A percentile compares a stretch with the other conserved stretches of the same genome.
phyloP scores from a whole-genome alignment of 1,284 basidiomycete genomes.

The Ceratobasidium sp. region DNA sequence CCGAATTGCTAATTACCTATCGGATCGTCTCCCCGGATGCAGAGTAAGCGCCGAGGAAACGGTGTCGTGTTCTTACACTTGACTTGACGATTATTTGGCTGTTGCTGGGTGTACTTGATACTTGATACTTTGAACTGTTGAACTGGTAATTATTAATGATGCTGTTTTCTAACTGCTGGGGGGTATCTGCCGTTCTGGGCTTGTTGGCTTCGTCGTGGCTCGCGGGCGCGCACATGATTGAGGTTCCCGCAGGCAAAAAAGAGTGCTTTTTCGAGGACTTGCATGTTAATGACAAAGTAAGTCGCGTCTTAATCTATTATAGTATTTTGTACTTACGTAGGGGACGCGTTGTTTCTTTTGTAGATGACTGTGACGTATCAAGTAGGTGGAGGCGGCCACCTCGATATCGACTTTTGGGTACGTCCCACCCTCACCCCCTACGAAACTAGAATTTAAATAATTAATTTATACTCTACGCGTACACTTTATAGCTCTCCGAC shows the following conservation, averaged over 20 bases:
- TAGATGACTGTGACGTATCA: conserved; percentile 99
- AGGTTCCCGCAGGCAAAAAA: conserved; percentile 80
- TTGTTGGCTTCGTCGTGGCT: conserved; percentile 38
- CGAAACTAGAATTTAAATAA: conserved; percentile 7
- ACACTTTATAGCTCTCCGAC: conserved; percentile 74
- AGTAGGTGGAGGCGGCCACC: conserved; percentile 94
- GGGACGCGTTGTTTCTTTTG: conserved; percentile 2
- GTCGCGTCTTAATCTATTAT: conserved; percentile 42
- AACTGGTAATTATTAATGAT: conserved; percentile 19
- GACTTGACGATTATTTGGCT: neutral
- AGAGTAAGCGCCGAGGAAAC: conserved; percentile 40
- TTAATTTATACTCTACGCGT: conserved; percentile 4
- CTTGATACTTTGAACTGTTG: no score
- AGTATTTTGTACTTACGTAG: neutral
- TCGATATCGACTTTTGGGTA: conserved; percentile 98
- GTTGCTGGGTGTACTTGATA: neutral
- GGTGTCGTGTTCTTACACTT: conserved; percentile 11
- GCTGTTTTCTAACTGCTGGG: conserved; percentile 10
- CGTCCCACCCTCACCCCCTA: conserved; percentile 52
- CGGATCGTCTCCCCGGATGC: no score
- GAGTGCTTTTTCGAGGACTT: conserved; percentile 99
- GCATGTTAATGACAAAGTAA: conserved; percentile 92
- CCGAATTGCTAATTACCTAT: conserved; percentile 14
- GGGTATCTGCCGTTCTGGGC: conserved; percentile 12
- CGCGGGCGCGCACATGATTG: conserved; percentile 62